Evolutionary conservation across 805 yeast species (phyloP), one percentile per base, ranked within the genome.

Genomic region (Ogataea zsoltii): DNA sequence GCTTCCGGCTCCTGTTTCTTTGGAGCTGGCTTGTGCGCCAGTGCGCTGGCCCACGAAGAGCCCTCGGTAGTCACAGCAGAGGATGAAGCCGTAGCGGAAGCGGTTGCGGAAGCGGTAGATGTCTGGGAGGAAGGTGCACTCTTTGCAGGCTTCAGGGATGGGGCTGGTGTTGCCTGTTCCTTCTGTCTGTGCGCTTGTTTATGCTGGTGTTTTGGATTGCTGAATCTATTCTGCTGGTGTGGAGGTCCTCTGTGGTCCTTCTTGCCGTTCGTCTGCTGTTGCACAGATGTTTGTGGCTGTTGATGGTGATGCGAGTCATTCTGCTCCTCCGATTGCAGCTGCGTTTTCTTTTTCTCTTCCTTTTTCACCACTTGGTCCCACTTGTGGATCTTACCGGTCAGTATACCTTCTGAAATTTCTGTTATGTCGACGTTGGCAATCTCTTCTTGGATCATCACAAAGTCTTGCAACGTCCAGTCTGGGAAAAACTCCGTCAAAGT

Each of bases 331-430:
- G 42, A 44, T 42, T 44, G 50, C 14, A 13, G 28, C 62, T 53
- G 63, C 12, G 55, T 49, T 69, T 69, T 71, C 63, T 63, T 72
- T 71, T 66, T 79, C 69, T 76, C 73, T 46, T 77, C 79, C 66
- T 83, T 85, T 37, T 77, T 86, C 67, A 83, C 83, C 52, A 88
- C 96, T 57, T 91, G 94, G 63, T 89, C 97, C 97, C 98, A 92
- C 68, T 86, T 88, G 55, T 85, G 77, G 31, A 88, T 95, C 59
- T 86, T 85, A 54, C 96, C 96, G 50, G 89, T 87, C 46, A 95
- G 83, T 67, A 94, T 91, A 66, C 89, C 83, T 61, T 85, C 91
- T 53, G 88, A 84, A 53, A 94, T 88, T 35, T 79, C 76, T 62
- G 85, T 95, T 55, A 90, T 73, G 62, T 86, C 90, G 51, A 82